phyloP scores from a whole-genome alignment of 169 alveolate species.

The Cryptosporidium muris region DNA sequence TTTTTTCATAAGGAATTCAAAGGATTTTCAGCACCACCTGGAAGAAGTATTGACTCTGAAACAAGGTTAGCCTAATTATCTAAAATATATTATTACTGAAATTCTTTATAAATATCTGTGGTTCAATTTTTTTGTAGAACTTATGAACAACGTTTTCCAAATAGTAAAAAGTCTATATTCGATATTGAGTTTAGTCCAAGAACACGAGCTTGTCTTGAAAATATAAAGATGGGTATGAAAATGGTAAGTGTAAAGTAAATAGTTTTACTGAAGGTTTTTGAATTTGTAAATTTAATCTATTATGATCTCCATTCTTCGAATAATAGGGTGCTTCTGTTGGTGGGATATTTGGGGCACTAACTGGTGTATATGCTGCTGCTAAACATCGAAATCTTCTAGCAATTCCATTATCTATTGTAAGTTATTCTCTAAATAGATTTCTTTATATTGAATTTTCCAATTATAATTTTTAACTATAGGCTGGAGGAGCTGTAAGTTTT shows the following conservation, averaged over 20 bases:
- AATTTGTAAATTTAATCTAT: background rate
- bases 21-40: too few relatives aligned
- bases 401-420: slow-evolving; percentile 84
- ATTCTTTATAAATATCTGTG: too few relatives aligned
- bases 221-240: slow-evolving; percentile 88
- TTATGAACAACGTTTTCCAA: background rate
- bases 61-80: too few relatives aligned
- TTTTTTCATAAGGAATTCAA: too few relatives aligned
- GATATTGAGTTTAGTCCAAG: slow-evolving; percentile 73
- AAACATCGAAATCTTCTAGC: slow-evolving; percentile 82
- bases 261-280: background rate
- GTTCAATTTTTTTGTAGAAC: too few relatives aligned
- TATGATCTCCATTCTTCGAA: background rate
- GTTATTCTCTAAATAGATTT: slow-evolving; percentile 7
- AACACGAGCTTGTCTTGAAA: slow-evolving; percentile 84
- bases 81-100: too few relatives aligned
- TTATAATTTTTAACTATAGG: slow-evolving; percentile 39
- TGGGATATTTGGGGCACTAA: slow-evolving; percentile 88
- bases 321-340: slow-evolving; percentile 89
- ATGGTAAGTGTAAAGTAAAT: slow-evolving; percentile 76
- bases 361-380: slow-evolving; percentile 86
- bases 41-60: too few relatives aligned
- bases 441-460: background rate
- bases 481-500: slow-evolving; percentile 87
- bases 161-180: slow-evolving; percentile 19